Evolutionary conservation across 2,329 filamentous ascomycete genomes (phyloP).

Genomic region (Sporothrix protearum): DNA sequence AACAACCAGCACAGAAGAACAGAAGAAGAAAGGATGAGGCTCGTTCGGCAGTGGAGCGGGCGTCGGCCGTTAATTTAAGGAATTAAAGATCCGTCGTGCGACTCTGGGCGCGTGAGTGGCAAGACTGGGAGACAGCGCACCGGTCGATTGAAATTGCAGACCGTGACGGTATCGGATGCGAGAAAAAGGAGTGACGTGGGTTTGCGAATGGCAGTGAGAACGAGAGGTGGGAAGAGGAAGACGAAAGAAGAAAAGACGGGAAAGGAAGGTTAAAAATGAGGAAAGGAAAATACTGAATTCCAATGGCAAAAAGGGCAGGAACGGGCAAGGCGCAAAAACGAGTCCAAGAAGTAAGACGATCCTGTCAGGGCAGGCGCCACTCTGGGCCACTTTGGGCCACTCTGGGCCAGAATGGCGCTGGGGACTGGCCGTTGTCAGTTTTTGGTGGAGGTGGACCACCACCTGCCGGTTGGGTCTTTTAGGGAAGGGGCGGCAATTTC

Average conservation of each 20-base stretch:
- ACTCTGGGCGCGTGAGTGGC: constrained; percentile 13
- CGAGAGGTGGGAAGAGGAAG: not conserved
- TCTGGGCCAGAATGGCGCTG: not conserved
- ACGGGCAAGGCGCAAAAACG: not conserved
- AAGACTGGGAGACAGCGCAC: not conserved
- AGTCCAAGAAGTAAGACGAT: not conserved
- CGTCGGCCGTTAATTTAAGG: constrained; percentile 26
- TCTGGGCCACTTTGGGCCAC: not conserved
- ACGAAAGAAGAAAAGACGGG: not conserved
- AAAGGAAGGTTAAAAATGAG: constrained; percentile 2
- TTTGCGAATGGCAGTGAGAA: not conserved
- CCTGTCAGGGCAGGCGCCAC: not conserved
- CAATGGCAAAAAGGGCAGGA: not conserved
- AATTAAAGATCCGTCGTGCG: constrained; percentile 25
- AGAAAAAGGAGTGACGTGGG: constrained; percentile 15
- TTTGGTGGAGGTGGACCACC: constrained; percentile 8
- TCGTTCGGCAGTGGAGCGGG: constrained; percentile 25
- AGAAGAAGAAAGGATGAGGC: constrained; percentile 17
- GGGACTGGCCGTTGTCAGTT: constrained; percentile 1
- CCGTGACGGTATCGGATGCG: not conserved
- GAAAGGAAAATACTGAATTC: not conserved
- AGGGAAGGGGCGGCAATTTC: constrained; percentile 19
- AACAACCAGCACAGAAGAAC: not conserved
- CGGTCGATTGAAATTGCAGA: constrained; percentile 17
- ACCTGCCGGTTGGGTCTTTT: not conserved